Evolutionary conservation across 2,329 filamentous ascomycete species (phyloP), one percentile per base, ranked within the genome.

Genomic region (Phoma sp.): DNA sequence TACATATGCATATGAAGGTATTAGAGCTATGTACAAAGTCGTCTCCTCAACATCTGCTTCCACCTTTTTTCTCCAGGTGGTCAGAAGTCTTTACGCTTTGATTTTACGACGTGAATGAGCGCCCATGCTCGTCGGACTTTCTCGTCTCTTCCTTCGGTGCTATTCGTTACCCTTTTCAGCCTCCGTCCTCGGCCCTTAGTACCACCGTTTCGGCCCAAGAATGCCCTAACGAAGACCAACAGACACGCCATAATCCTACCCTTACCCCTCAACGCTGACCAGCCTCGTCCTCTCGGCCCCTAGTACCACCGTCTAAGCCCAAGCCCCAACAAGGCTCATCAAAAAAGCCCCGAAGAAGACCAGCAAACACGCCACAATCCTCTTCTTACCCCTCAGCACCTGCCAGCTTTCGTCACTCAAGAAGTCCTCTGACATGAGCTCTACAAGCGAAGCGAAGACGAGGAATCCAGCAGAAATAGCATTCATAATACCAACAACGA

Each of bases 401-500:
- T 81, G 82, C 80, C 90, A 91, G 73, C 87, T 91, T 78, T 90
- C 88, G 62, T 91, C 88, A 11, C 84, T 86, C 55, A 92, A 68
- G 64, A 96, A 96, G 66, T 96, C 92, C 74, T 96, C 91, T 0
- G 91, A 89, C 39, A 96, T 80, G 17, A 96, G 80, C 76, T 96
- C 91, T 4, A 96, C 92, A 36, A 96, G 77, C 0, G 90, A 91
- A 0, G 92, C 91, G 70, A 93, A 96, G 3, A 96, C 79, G 23
- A 96, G 75, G 43, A 96, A 78, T 0, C 92, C 92, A 43, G 88
- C 88, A 9, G 89, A 92, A 45, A 96, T 89, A 32, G 90, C 91
- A 67, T 96, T 96, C 83, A 93, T 95, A 69, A 93, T 85, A 7
- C 92, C 92, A 5, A 96, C 91, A 77, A 93, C 88, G 21, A 96